Evolutionary conservation across 1,139 yeast species (phyloP), one percentile per base, ranked within the genome.

Genomic region (Sugiyamaella pinicola): DNA sequence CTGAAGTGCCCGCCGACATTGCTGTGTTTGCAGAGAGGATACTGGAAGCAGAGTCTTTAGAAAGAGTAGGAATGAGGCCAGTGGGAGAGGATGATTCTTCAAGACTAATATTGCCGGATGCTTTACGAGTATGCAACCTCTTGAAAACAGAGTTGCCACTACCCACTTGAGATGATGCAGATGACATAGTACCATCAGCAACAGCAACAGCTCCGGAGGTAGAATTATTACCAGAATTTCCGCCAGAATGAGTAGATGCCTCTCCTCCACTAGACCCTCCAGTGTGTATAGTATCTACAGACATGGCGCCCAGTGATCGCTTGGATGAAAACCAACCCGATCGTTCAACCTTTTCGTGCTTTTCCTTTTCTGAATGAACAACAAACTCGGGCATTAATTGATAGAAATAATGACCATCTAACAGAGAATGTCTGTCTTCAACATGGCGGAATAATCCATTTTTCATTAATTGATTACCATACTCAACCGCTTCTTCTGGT

Each of bases 321-420:
- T 46, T 46, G 4, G 49, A 35, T n/a, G 49, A 46, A 17, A 58
- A 58, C 61, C 61, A 58, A 2, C 57, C 48, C 4, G 47, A 26
- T 18, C 54, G 21, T 33, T 47, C 50, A 2, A 34, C 46, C 18
- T 53, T 55, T 42, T 50, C 52, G 10, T 47, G 42, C 22, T 55
- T 50, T 29, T 47, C 53, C 49, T 17, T 44, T 6, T 38, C 52
- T 19, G 26, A 13, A 21, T 61, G 53, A 17, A 54, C 51, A 10
- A 74, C 69, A 61, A 78, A 85, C 41, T 84, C 85, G 0, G 80
- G 80, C 37, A 79, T 79, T 51, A 91, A 69, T 60, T 83, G 85
- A 65, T 93, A 93, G 66, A 91, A 91, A 66, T 90, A 93, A 65
- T 93, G 91, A 0, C 99, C 99, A 71, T 91, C 96, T 51, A 90